Evolutionary conservation across 2,329 filamentous ascomycete species (phyloP).

Genomic region (Alternaria burnsii): DNA sequence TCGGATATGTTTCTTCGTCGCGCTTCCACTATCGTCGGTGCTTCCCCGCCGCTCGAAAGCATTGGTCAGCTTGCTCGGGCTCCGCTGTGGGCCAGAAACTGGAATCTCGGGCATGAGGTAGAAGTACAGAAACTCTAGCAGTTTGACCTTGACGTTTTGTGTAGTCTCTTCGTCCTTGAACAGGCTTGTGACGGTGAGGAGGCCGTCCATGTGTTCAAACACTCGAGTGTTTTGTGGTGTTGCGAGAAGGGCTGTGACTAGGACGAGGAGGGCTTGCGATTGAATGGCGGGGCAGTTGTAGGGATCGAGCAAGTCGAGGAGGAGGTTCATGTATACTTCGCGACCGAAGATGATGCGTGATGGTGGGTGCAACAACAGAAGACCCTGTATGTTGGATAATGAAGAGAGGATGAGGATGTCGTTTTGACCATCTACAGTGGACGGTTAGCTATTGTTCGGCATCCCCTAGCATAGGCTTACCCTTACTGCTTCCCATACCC

Average conservation of each 20-base stretch:
- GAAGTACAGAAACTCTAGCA: slow-evolving; percentile 98
- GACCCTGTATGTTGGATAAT: slow-evolving; percentile 87
- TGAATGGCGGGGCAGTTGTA: slow-evolving; percentile 91
- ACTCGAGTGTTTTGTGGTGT: slow-evolving; percentile 87
- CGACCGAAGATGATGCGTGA: slow-evolving; percentile 86
- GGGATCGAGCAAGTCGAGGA: slow-evolving; percentile 92
- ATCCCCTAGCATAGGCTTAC: slow-evolving; percentile 12
- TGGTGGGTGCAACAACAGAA: slow-evolving; percentile 86
- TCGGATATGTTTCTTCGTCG: slow-evolving; percentile 54
- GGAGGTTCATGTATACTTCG: slow-evolving; percentile 94
- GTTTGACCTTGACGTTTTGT: slow-evolving; percentile 89
- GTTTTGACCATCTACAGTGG: slow-evolving; percentile 72
- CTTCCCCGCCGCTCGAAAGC: slow-evolving; percentile 47
- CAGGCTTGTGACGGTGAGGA: slow-evolving; percentile 88
- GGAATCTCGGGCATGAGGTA: slow-evolving; percentile 94
- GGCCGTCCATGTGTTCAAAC: slow-evolving; percentile 90
- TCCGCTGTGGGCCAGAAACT: slow-evolving; percentile 49
- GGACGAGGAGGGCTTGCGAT: slow-evolving; percentile 85
- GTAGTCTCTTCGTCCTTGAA: slow-evolving; percentile 89
- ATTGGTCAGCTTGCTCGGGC: slow-evolving; percentile 45
- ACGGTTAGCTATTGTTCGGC: neutral
- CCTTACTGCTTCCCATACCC: slow-evolving; percentile 72
- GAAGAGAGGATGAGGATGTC: slow-evolving; percentile 88
- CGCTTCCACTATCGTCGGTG: slow-evolving; percentile 42
- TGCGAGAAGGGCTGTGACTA: slow-evolving; percentile 88